These are phyloP conservation scores for Neurospora discreta DNA, from an alignment of 495 filamentous ascomycete species.

Conservation along the genomic window DNA sequence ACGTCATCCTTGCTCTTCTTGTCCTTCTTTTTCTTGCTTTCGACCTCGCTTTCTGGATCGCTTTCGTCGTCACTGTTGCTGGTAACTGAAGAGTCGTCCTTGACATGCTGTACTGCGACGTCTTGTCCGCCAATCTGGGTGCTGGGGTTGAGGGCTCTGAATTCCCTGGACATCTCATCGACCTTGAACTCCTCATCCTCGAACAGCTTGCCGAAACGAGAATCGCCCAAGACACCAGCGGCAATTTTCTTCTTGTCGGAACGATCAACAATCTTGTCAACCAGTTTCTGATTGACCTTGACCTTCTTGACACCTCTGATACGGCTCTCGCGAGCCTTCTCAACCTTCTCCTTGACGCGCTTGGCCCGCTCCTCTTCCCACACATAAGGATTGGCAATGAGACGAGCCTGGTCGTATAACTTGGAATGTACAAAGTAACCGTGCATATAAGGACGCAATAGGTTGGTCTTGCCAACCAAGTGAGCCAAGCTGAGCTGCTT, in stretches of 20 bases:
- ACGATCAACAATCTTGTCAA: conserved; percentile 66
- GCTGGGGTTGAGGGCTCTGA: conserved; percentile 77
- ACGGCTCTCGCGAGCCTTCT: conserved; percentile 83
- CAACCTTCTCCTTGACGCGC: conserved; percentile 80
- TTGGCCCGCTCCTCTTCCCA: conserved; percentile 85
- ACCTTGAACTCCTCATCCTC: conserved; percentile 87
- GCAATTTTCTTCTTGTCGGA: conserved; percentile 71
- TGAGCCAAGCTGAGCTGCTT: conserved; percentile 72
- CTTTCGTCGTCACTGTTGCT: conserved; percentile 20
- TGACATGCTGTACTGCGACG: conserved; percentile 9
- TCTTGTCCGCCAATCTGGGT: conserved; percentile 32
- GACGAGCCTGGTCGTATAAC: conserved; percentile 84
- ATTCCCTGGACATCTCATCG: conserved; percentile 82
- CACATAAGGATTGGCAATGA: conserved; percentile 85
- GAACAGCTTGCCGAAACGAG: conserved; percentile 81
- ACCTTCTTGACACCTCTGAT: conserved; percentile 91
- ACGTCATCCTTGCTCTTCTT: conserved; percentile 25
- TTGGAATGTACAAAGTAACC: conserved; percentile 92
- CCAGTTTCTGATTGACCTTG: conserved; percentile 75
- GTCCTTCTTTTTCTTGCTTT: conserved; percentile 26
- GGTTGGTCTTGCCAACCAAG: conserved; percentile 72
- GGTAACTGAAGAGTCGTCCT: conserved; percentile 8
- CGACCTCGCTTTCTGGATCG: conserved; percentile 31
- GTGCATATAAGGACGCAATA: conserved; percentile 94
- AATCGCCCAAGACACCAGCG: conserved; percentile 60